These are phyloP conservation scores for Blastocystis sp. DNA, from an alignment of 352 stramenopile species.

Conservation along the genomic window DNA sequence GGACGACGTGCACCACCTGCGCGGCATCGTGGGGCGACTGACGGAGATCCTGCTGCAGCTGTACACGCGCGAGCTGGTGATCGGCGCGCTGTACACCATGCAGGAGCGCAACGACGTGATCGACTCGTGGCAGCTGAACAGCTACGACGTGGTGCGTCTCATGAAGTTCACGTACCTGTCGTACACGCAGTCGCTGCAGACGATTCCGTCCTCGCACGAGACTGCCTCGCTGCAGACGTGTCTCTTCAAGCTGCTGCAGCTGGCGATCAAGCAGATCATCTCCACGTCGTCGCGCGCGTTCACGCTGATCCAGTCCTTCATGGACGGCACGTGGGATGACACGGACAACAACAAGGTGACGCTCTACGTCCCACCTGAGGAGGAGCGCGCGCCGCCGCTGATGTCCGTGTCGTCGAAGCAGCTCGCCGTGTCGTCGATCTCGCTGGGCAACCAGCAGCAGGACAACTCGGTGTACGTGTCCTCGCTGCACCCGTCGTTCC, in stretches of 20 bases:
- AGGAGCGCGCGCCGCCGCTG: constrained; percentile 3
- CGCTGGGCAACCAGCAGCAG: constrained; percentile 17
- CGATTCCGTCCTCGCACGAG: neutral
- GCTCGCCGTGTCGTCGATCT: constrained; percentile 18
- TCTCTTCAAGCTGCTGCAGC: constrained; percentile 17
- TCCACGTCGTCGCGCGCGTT: neutral
- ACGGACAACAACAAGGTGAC: constrained; percentile 67
- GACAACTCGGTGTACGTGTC: constrained; percentile 23
- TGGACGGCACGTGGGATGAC: constrained; percentile 64
- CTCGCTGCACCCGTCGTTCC: constrained; percentile 63
- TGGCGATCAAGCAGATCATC: constrained; percentile 21
- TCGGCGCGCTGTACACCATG: constrained; percentile 5
- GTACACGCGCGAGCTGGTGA: constrained; percentile 7
- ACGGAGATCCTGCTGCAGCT: constrained; percentile 29
- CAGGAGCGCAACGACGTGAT: constrained; percentile 20
- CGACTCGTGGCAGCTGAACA: constrained; percentile 34
- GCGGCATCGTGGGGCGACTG: constrained; percentile 57
- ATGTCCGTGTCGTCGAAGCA: neutral
- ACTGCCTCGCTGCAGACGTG: neutral
- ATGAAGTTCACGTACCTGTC: constrained; percentile 52
- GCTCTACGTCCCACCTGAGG: constrained; percentile 8
- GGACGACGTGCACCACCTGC: constrained; percentile 47
- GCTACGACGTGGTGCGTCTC: constrained; percentile 48
- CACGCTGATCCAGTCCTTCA: constrained; percentile 51
- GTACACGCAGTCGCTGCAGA: neutral